phyloP scores from a whole-genome alignment of 768 basidiomycete genomes.

The Tricholoma furcatifolium region DNA sequence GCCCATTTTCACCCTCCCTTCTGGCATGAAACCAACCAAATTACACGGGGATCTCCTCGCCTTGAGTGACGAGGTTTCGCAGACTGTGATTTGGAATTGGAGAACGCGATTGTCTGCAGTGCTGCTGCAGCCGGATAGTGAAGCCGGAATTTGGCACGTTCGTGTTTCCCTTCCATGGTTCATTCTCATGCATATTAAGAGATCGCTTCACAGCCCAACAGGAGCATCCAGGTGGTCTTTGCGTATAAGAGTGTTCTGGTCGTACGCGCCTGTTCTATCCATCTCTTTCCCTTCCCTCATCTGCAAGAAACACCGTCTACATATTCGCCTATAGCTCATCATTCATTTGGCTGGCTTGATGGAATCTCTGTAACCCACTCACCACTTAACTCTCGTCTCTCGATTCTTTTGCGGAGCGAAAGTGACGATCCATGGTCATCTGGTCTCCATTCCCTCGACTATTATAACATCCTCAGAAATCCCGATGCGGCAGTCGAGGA shows the following conservation, averaged over 20 bases:
- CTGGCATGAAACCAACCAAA: constrained; percentile 44
- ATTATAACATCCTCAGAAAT: constrained; percentile 48
- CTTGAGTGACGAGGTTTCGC: constrained; percentile 49
- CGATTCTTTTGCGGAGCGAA: constrained; percentile 57
- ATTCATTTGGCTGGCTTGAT: constrained; percentile 71
- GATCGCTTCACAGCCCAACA: constrained; percentile 37
- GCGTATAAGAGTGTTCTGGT: constrained; percentile 48
- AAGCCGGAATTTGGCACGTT: constrained; percentile 29
- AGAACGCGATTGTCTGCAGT: constrained; percentile 43
- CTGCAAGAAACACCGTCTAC: constrained; percentile 25
- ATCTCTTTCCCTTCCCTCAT: constrained; percentile 50
- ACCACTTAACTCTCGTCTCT: constrained; percentile 24
- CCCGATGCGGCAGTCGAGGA: constrained; percentile 5
- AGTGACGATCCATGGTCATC: constrained; percentile 62
- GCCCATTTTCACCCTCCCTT: constrained; percentile 32
- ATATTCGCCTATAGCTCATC: constrained; percentile 37
- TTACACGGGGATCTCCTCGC: constrained; percentile 53
- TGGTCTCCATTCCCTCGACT: constrained; percentile 44
- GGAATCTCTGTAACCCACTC: constrained; percentile 42
- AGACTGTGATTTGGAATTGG: constrained; percentile 60
- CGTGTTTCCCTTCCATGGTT: constrained; percentile 11
- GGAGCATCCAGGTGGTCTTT: constrained; percentile 53
- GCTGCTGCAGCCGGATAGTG: constrained; percentile 35
- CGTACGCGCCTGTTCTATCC: constrained; percentile 56
- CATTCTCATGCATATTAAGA: constrained; percentile 3